These are phyloP conservation scores for Mucuna pruriens DNA, from an alignment of 306 rosid species.

Conservation along the genomic window DNA sequence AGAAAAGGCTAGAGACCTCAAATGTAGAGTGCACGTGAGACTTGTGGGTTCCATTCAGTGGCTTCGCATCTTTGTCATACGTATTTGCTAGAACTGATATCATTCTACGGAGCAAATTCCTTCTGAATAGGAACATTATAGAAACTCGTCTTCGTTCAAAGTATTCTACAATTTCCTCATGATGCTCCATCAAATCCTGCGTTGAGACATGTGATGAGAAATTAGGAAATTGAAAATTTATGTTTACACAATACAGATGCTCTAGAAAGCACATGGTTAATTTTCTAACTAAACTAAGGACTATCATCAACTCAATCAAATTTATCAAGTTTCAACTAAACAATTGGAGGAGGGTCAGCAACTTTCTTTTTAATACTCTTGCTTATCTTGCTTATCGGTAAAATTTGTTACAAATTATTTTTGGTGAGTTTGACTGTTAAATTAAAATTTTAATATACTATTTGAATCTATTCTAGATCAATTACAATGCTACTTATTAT, in stretches of 20 bases:
- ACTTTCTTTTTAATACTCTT: too few relatives aligned
- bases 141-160: conserved; percentile 58
- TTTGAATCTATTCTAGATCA: too few relatives aligned
- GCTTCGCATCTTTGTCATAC: conserved; percentile 62
- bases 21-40: conserved; percentile 62
- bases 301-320: conserved; percentile 32
- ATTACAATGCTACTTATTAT: too few relatives aligned
- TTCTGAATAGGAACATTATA: conserved; percentile 62
- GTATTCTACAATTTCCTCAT: conserved; percentile 58
- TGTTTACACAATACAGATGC: too few relatives aligned
- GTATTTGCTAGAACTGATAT: conserved; percentile 68
- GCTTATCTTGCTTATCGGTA: too few relatives aligned
- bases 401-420: too few relatives aligned
- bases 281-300: neutral
- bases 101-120: conserved; percentile 71
- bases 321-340: conserved; percentile 64
- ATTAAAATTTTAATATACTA: too few relatives aligned
- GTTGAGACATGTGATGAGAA: neutral
- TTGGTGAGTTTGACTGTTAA: too few relatives aligned
- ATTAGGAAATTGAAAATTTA: neutral
- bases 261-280: neutral
- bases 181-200: conserved; percentile 60
- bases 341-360: too few relatives aligned
- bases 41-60: conserved; percentile 71
- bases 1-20: conserved; percentile 47